Evolutionary conservation across 495 filamentous ascomycete genomes (phyloP).

Genomic region (Lindgomyces ingoldianus): DNA sequence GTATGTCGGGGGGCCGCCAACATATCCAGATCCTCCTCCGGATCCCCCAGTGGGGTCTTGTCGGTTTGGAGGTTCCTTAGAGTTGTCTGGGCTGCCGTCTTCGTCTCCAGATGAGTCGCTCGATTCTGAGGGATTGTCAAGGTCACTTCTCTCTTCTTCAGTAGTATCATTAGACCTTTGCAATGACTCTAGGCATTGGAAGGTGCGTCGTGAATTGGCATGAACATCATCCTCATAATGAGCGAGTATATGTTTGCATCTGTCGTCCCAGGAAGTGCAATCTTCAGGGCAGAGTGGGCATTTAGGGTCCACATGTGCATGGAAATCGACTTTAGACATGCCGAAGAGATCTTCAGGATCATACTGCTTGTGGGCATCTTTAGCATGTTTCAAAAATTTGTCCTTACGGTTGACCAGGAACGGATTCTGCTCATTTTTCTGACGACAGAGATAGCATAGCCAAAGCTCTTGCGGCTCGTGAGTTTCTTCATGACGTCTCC

Average conservation of each 20-base stretch:
- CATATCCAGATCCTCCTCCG: slow-evolving; percentile 12
- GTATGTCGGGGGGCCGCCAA: not conserved
- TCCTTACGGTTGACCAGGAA: slow-evolving; percentile 34
- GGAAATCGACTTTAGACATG: slow-evolving; percentile 23
- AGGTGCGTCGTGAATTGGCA: not conserved
- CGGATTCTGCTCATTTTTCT: slow-evolving; percentile 11
- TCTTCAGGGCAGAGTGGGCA: slow-evolving; percentile 21
- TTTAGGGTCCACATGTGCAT: slow-evolving; percentile 14
- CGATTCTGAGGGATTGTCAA: not conserved
- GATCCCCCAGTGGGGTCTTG: slow-evolving; percentile 4
- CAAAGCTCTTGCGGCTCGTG: slow-evolving; percentile 37
- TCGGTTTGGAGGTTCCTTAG: not conserved
- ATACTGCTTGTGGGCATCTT: slow-evolving; percentile 19
- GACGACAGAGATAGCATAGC: slow-evolving; percentile 26
- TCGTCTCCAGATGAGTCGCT: slow-evolving; percentile 20
- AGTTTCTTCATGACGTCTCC: slow-evolving; percentile 36
- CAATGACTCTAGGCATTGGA: not conserved
- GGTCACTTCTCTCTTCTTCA: slow-evolving; percentile 15
- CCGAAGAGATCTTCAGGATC: slow-evolving; percentile 19
- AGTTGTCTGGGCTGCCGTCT: not conserved
- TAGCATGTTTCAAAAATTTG: slow-evolving; percentile 31
- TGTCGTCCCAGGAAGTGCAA: slow-evolving; percentile 22
- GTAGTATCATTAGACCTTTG: not conserved
- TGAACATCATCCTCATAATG: slow-evolving; percentile 27
- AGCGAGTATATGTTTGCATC: slow-evolving; percentile 27